Base-by-base conservation (phyloP, 345 rosid species). In the Jatropha curcas region DNA sequence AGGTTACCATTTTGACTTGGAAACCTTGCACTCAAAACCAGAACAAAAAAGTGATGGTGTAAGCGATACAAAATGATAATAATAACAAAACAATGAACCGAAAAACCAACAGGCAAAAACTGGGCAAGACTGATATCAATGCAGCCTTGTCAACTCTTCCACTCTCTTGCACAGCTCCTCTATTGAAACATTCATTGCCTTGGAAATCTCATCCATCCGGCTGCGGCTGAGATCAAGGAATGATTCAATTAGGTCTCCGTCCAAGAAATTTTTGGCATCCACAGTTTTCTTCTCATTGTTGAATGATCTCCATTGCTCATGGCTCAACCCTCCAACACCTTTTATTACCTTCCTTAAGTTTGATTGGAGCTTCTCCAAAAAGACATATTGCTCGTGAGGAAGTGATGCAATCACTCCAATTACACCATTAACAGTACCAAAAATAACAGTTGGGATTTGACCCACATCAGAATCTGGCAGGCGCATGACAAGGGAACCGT, bases 301-400 rank as follows among this genome's bases (percentile, higher is more conserved):
- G 82, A 92, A 95, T 25, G 92, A 95, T 69, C 99, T 84, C 97
- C 98, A 95, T 37, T 95, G 96, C 77, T 95, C 97, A 9, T 95
- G 97, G 83, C 86, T 91, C 72, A 92, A 79, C 30, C 97, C 97
- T n/a, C 99, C 98, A 1, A 95, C 94, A 11, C 99, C 99, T 74
- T 92, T 91, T 24, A 92, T 92, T 79, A 91, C 93, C 83, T 86
- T 91, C 74, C 91, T 88, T 79, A 95, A 71, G 80, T 86, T 86
- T 7, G 90, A 75, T 76, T 92, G 94, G 33, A 95, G 88, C 79
- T 90, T 91, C 84, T 92, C 98, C 57, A 92, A 62, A 77, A 92
- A 92, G 12, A 79, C 27, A 31, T 89, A 92, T 69, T 89, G 94
- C 9, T 89, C 94, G 7, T 86, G 88, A 30, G 97, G 94, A 48